Evolutionary conservation across 345 rosid genomes (phyloP).

Genomic region (Salix arbutifolia): DNA sequence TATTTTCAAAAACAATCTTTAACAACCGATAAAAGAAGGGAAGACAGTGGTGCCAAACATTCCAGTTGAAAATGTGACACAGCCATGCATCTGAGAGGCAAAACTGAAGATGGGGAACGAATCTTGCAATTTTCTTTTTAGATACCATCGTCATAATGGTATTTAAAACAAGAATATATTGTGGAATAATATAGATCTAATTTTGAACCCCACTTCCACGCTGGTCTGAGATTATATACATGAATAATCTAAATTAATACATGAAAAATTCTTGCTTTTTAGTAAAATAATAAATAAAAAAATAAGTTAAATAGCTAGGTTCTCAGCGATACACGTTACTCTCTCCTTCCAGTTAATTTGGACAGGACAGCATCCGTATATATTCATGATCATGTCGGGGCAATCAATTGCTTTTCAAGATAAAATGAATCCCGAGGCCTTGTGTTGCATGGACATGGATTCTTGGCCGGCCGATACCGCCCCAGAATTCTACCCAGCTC

Average conservation of each 20-base stretch:
- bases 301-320: neutral
- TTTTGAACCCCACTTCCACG: no score
- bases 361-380: neutral
- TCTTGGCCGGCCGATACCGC: neutral
- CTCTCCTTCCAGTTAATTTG: neutral
- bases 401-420: neutral
- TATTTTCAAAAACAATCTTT: no score
- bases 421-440: neutral
- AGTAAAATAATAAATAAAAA: no score
- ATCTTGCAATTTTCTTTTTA: neutral
- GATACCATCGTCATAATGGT: no score
- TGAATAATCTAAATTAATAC: no score
- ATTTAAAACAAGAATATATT: neutral
- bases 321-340: no score
- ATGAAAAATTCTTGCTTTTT: no score
- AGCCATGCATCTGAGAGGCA: neutral
- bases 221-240: no score
- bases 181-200: no score
- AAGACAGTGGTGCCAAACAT: neutral
- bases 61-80: neutral
- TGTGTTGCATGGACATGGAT: neutral
- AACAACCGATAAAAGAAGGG: no score
- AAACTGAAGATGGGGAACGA: neutral
- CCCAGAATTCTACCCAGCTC: neutral
- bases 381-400: neutral